Evolutionary conservation across 2,329 filamentous ascomycete genomes (phyloP), one percentile per base, ranked within the genome.

Genomic region (Plenodomus lindquistii): DNA sequence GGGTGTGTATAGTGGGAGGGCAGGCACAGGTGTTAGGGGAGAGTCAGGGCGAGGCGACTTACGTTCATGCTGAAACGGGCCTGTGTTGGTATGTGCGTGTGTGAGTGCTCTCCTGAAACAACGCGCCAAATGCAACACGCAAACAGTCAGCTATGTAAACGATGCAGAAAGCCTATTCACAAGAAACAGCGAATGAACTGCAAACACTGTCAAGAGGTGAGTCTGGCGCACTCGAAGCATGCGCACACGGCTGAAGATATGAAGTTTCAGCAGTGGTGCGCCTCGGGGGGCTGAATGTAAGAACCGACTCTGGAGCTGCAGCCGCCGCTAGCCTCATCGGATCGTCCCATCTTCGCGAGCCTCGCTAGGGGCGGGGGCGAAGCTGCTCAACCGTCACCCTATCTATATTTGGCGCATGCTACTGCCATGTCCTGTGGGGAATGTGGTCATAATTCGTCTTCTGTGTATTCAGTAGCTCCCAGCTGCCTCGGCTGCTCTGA

Each of bases 61-160:
- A 73, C 70, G 57, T 69, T 73, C 70, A 73, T 73, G 59, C 58
- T 72, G 70, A 71, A 71, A 71, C 67, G 43, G 58, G 49, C 44
- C 42, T 45, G 67, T 68, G 57, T 68, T 17, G 67, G 63, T 60
- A 55, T 59, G 58, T 60, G 61, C 57, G 50, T 59, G 48, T 55
- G 60, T 56, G 57, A 55, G 44, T 37, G 48, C 66, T 7, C 27
- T 68, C 67, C 68, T 72, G 69, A 71, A 62, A 72, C 67, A 60
- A 51, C 48, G 46, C 57, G 42, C 45, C 37, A 46, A 46, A 48
- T 37, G 61, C 52, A 44, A 40, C 40, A 34, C 50, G 42, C 42
- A 46, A 48, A 35, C 42, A 42, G 44, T 44, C 10, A 31, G 27
- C 27, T 31, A 31, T 31, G 27, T 31, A 31, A 8, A 20, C 18